phyloP scores from a whole-genome alignment of 139 green algal genomes.

The Parachlorella kessleri region DNA sequence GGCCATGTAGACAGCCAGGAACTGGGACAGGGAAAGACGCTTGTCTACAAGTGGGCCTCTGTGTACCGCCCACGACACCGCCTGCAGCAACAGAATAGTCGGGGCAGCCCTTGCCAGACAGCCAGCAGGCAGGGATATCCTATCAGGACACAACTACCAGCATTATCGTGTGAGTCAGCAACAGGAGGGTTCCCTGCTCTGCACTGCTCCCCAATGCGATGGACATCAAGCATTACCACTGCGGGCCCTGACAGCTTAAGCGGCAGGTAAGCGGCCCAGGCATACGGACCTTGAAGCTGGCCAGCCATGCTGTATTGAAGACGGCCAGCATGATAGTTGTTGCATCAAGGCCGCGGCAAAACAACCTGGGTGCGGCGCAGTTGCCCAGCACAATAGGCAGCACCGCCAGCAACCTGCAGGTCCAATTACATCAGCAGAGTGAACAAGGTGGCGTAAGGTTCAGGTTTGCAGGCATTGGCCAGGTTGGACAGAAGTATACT shows the following conservation, averaged over 20 bases:
- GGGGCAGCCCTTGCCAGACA: too few relatives aligned
- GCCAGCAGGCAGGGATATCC: not conserved
- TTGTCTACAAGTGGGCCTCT: constrained; percentile 4
- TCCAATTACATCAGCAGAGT: too few relatives aligned
- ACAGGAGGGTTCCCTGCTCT: not conserved
- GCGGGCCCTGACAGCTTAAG: too few relatives aligned
- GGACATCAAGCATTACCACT: not conserved
- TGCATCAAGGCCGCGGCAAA: not conserved
- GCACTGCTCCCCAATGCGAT: not conserved
- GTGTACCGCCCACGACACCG: constrained; percentile 6
- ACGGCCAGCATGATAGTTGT: not conserved
- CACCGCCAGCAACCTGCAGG: not conserved
- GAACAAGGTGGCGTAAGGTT: too few relatives aligned
- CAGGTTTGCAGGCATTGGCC: too few relatives aligned
- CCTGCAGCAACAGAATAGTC: too few relatives aligned
- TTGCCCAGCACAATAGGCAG: not conserved
- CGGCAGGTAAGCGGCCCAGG: too few relatives aligned
- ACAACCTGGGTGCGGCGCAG: not conserved
- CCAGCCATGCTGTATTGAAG: constrained; percentile 19
- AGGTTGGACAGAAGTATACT: too few relatives aligned
- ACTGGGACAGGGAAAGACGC: constrained; percentile 4
- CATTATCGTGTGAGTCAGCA: not conserved
- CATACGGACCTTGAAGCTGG: constrained; percentile 16
- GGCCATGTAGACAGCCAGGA: not conserved
- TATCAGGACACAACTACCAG: not conserved